phyloP scores from a whole-genome alignment of 2,329 filamentous ascomycete species.

The Aspergillus intermedius region DNA sequence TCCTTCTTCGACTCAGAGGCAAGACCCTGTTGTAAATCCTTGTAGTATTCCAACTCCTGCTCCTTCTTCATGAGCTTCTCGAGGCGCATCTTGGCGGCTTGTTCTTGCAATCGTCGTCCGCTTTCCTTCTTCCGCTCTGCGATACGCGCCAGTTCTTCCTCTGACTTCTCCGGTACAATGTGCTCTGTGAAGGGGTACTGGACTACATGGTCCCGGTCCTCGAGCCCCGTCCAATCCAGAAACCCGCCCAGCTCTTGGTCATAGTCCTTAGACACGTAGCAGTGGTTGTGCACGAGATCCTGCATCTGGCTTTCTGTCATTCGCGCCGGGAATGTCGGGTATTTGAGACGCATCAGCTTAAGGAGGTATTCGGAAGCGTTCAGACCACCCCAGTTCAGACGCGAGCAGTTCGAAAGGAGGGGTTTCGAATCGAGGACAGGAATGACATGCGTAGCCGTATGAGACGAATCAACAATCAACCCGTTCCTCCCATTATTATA shows the following conservation, averaged over 20 bases:
- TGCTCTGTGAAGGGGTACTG: constrained; percentile 95
- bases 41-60: constrained; percentile 90
- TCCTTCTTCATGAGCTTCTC: constrained; percentile 96
- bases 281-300: constrained; percentile 78
- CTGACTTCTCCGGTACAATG: constrained; percentile 80
- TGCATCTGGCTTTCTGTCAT: constrained; percentile 82
- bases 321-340: constrained; percentile 80
- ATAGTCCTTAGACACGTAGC: constrained; percentile 81
- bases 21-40: constrained; percentile 67
- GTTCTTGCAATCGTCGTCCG: constrained; percentile 82
- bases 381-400: constrained; percentile 90
- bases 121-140: constrained; percentile 95
- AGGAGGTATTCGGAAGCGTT: constrained; percentile 86
- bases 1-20: constrained; percentile 84
- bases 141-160: constrained; percentile 83
- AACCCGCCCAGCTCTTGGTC: constrained; percentile 68
- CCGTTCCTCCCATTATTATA: constrained; percentile 86
- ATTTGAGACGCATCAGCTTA: constrained; percentile 85
- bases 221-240: constrained; percentile 85
- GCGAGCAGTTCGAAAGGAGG: constrained; percentile 73
- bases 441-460: constrained; percentile 91
- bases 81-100: constrained; percentile 93
- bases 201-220: constrained; percentile 80
- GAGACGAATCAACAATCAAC: constrained; percentile 82
- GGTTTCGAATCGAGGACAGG: constrained; percentile 84